Evolutionary conservation across 1,284 basidiomycete species (phyloP).

Genomic region (Mycosarcoma maydis): DNA sequence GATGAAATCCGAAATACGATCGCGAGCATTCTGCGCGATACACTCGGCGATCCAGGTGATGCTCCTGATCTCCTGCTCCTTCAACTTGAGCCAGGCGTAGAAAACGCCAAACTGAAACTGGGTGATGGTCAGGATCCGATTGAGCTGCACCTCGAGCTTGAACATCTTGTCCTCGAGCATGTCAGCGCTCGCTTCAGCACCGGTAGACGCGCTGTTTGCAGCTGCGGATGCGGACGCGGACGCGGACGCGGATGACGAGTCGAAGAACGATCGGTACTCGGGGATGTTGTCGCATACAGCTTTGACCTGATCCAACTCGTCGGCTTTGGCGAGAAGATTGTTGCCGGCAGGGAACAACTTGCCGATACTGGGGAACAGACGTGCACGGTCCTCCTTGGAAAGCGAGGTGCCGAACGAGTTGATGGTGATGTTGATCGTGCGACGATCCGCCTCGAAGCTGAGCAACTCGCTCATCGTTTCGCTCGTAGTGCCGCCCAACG

Average conservation of each 20-base stretch:
- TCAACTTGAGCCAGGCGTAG: conserved; percentile 72
- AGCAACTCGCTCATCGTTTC: conserved; percentile 74
- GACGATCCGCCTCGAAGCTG: conserved; percentile 94
- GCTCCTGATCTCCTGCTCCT: conserved; percentile 98
- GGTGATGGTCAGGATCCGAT: conserved; percentile 63
- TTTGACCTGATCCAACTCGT: conserved; percentile 94
- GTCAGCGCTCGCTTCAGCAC: conserved; percentile 70
- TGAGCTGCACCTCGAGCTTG: conserved; percentile 82
- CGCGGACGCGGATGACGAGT: conserved; percentile 59
- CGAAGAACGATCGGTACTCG: conserved; percentile 92
- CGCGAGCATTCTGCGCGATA: conserved; percentile 62
- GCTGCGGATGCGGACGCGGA: conserved; percentile 10
- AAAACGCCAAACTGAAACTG: conserved; percentile 65
- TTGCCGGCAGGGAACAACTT: conserved; percentile 95
- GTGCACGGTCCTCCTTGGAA: conserved; percentile 93
- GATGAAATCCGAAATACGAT: conserved; percentile 47
- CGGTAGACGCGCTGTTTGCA: neutral
- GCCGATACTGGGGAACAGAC: conserved; percentile 92
- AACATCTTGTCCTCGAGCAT: conserved; percentile 94
- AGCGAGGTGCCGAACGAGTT: conserved; percentile 98
- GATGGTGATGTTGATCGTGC: conserved; percentile 98
- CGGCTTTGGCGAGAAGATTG: conserved; percentile 89
- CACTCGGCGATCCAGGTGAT: conserved; percentile 94
- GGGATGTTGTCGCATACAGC: conserved; percentile 84
- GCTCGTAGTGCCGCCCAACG: conserved; percentile 73